Conservation (phyloP, 129 eudicot species). For the Kitagawia praeruptora region DNA sequence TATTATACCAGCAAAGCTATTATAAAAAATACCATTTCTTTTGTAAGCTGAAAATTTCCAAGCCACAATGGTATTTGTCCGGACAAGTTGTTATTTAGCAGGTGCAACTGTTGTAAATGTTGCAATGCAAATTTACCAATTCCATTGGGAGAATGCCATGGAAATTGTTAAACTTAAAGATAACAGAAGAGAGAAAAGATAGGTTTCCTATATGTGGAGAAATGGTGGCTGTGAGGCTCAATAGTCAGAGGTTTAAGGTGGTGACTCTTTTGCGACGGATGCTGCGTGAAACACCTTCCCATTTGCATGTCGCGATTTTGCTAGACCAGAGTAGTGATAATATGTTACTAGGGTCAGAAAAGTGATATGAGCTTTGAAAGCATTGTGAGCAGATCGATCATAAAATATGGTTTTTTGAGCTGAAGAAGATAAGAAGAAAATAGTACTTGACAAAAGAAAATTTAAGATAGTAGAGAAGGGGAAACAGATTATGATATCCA, state of each 20-base stretch:
- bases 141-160: slow-evolving; percentile 1
- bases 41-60: not conserved
- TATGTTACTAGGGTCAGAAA: not conserved
- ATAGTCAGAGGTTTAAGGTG: not conserved
- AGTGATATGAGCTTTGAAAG: slow-evolving; percentile 14
- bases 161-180: not conserved
- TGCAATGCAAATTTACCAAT: not conserved
- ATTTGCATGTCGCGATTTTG: slow-evolving; percentile 11
- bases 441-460: not conserved
- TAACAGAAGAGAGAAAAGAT: not conserved
- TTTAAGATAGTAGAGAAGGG: not conserved
- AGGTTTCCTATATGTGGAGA: not conserved
- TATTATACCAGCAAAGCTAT: slow-evolving; percentile 5
- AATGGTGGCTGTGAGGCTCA: slow-evolving; percentile 1
- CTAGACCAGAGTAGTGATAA: slow-evolving; percentile 17
- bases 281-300: slow-evolving; percentile 15
- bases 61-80: not conserved
- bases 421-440: not conserved
- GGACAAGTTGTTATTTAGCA: not conserved
- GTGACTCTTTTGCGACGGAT: not conserved
- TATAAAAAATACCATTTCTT: not conserved
- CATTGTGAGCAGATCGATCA: slow-evolving; percentile 24
- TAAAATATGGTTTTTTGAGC: not conserved
- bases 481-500: not conserved
- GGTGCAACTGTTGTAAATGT: not conserved